Base-by-base conservation (phyloP, 176 grass and related monocot species). In the Phragmites australis region DNA sequence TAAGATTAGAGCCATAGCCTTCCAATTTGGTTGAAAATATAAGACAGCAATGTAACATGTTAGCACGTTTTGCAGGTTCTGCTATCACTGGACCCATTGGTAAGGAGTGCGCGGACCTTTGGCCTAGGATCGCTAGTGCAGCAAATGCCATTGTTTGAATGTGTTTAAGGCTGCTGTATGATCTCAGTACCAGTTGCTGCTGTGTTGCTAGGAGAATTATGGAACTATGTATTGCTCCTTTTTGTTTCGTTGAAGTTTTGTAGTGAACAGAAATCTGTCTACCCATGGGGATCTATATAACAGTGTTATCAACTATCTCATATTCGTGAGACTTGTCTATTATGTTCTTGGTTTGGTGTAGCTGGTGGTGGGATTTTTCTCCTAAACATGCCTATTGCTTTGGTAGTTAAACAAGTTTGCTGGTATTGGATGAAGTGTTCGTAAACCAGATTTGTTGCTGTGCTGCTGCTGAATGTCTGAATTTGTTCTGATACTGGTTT, bases 81-180 rank as follows among this genome's bases (percentile, higher is more conserved):
- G 89, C 89, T 5, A 87, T 91, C 57, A 91, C 89, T 10, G 89
- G 89, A 61, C 89, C 89, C 2, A 84, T 91, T 0, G 85, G 89
- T 4, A 91, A 87, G 81, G 89, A 91, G 85, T 87, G 89, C 1
- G 89, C 89, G 46, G 89, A 87, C 26, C 89, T 91, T 40, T 91
- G 89, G 89, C 84, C 85, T 61, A 91, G 89, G 81, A 91, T 91
- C 2, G 89, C 89, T 42, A 91, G 84, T 55, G 85, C 85, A 43
- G 89, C 89, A 40, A 91, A 91, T 81, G 89, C 84, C 48, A 91
- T 91, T 2, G 89, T 91, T 39, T 91, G 76, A 87, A 55, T 67
- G 3, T 68, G 26, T 87, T 32, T 50, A n/a, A 70, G 19, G 58
- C 53, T 47, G 18, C 21, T 81, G 52, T 71, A 70, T 85, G 23